Evolutionary conservation across 768 basidiomycete species (phyloP), one percentile per base, ranked within the genome.

Genomic region (Kwoniella dendrophila): DNA sequence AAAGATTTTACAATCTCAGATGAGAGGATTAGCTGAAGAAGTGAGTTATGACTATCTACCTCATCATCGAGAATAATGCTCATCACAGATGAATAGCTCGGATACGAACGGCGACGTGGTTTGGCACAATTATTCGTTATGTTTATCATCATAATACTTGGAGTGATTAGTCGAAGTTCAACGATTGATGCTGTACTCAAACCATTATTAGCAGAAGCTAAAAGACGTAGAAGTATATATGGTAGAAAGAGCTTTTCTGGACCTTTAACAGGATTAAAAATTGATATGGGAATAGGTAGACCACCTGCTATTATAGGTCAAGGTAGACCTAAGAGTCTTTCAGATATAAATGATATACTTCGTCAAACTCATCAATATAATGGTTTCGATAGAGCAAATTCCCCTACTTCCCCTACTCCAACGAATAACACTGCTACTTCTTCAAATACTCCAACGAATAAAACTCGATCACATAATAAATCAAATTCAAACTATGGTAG

Each of bases 31-130:
- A 10, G 83, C 88, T 0, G 87, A 89, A 51, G 93, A 97, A 85
- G 92, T 93, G 41, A 24, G 76, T 62, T 40, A 24, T 4, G 10
- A 20, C 5, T 7, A 22, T 6, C 11, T 3, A 26, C 5, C 4
- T 22, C 56, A 16, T 4, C 4, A 30, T 27, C 50, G 1, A 14
- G 6, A 22, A 27, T 33, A 40, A 6, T 29, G 14, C 36, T 44
- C 6, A 44, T 20, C 8, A 10, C 24, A 12, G 5, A 18, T 6
- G 4, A 43, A 57, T 43, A 95, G 90, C 86, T 96, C 32, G 81
- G 87, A 0, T 83, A 93, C 51, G 94, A 96, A 78, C 93, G 95
- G 70, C 87, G 92, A 1, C 84, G 96, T 0, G 88, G 92, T 2
- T 86, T 96, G 22, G 89, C 89, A 0, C 94, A 98, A 71, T 83